These are phyloP conservation scores for Exophiala sp. DNA, from an alignment of 2,329 filamentous ascomycete species.

Conservation along the genomic window DNA sequence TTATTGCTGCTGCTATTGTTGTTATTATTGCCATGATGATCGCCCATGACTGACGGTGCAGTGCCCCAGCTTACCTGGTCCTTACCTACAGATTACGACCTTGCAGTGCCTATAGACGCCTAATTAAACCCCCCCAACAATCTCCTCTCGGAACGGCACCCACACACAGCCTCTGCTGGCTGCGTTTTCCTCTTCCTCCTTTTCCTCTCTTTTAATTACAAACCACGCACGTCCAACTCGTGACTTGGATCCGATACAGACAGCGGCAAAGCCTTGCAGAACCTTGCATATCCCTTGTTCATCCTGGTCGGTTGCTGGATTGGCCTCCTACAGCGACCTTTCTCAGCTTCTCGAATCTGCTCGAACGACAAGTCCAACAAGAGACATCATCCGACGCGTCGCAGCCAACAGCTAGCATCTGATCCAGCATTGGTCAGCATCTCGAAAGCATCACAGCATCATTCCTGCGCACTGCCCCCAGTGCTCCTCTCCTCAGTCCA, in stretches of 20 bases:
- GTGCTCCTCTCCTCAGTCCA: background rate
- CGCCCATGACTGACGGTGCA: too few relatives aligned
- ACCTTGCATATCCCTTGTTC: background rate
- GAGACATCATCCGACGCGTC: background rate
- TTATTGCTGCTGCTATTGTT: too few relatives aligned
- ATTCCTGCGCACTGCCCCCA: background rate
- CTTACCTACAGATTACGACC: too few relatives aligned
- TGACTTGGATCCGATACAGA: too few relatives aligned
- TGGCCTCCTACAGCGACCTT: background rate
- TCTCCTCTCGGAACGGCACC: background rate
- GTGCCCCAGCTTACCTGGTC: too few relatives aligned
- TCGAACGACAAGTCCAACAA: background rate
- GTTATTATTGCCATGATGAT: too few relatives aligned
- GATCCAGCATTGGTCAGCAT: constrained; percentile 9
- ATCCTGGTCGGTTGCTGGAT: background rate
- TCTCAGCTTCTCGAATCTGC: background rate
- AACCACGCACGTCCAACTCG: background rate
- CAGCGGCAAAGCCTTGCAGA: too few relatives aligned
- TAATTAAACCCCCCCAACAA: too few relatives aligned
- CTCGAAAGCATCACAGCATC: background rate
- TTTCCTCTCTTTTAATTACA: background rate
- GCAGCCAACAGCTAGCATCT: background rate
- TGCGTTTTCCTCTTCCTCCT: background rate
- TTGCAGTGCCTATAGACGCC: too few relatives aligned
- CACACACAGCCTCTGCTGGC: background rate